A percentile compares a stretch with the other conserved stretches of the same genome.
phyloP scores from a whole-genome alignment of 202 grass and related monocot species.

The Cymbopogon flexuosus region DNA sequence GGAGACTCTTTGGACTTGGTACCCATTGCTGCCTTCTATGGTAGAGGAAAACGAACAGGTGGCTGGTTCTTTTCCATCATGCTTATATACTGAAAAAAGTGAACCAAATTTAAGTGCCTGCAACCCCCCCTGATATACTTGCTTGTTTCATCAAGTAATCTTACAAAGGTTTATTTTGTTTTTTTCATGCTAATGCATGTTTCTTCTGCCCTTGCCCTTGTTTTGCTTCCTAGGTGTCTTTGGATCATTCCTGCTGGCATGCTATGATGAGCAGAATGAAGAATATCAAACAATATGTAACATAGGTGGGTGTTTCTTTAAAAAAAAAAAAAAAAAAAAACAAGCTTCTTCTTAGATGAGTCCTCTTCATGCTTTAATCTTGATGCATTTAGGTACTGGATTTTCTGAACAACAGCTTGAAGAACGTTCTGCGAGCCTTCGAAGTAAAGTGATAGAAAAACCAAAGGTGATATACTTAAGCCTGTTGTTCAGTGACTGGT shows the following conservation, averaged over 20 bases:
- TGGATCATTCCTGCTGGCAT: constrained; percentile 91
- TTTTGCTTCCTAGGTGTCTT: constrained; percentile 65
- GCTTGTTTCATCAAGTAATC: not conserved
- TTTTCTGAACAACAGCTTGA: constrained; percentile 98
- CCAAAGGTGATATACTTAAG: constrained; percentile 67
- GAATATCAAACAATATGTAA: constrained; percentile 99
- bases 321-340: too few species aligned
- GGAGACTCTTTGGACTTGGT: constrained; percentile 94
- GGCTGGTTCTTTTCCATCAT: constrained; percentile 17
- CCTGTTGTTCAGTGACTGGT: not conserved
- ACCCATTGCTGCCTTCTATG: constrained; percentile 90
- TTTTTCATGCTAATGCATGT: not conserved
- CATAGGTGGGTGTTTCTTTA: too few species aligned
- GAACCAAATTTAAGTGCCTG: not conserved
- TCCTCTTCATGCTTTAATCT: constrained; percentile 15
- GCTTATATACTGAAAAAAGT: constrained; percentile 10
- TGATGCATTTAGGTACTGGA: constrained; percentile 68
- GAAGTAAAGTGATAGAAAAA: constrained; percentile 79
- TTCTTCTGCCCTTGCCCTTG: constrained; percentile 29
- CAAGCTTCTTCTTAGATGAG: constrained; percentile 4
- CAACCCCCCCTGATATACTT: not conserved
- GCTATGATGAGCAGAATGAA: constrained; percentile 96
- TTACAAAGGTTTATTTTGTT: not conserved
- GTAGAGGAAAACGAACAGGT: constrained; percentile 91
- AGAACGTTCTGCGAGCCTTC: constrained; percentile 73